Evolutionary conservation across 2,329 filamentous ascomycete species (phyloP).

Genomic region (Fulvia fulva): DNA sequence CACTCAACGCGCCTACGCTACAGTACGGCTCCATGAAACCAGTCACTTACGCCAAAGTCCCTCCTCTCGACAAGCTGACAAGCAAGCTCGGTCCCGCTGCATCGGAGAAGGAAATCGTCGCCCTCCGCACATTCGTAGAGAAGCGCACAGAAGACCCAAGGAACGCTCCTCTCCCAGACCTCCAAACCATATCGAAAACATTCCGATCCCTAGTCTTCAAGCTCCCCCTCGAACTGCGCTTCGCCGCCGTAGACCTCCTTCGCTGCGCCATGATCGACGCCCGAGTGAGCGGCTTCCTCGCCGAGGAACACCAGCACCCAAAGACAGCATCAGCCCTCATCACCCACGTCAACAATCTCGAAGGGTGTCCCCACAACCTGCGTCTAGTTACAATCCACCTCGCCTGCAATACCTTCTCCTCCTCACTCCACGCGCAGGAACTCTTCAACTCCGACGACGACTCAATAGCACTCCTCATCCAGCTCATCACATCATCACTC

Average conservation of each 20-base stretch:
- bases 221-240: constrained; percentile 64
- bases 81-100: constrained; percentile 67
- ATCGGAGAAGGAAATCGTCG: constrained; percentile 57
- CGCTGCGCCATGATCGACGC: constrained; percentile 72
- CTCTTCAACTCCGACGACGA: constrained; percentile 22
- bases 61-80: constrained; percentile 76
- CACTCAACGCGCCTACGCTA: constrained; percentile 66
- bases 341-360: constrained; percentile 51
- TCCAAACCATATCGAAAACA: constrained; percentile 56
- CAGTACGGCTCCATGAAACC: constrained; percentile 60
- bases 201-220: constrained; percentile 28
- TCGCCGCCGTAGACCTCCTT: constrained; percentile 81
- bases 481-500: constrained; percentile 71
- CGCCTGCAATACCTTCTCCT: constrained; percentile 78
- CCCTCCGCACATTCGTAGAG: constrained; percentile 68
- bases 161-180: constrained; percentile 66
- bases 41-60: constrained; percentile 72
- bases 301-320: constrained; percentile 64
- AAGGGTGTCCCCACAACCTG: constrained; percentile 71
- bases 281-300: constrained; percentile 69
- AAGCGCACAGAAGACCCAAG: constrained; percentile 56
- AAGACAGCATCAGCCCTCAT: constrained; percentile 64
- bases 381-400: constrained; percentile 80
- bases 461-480: constrained; percentile 54
- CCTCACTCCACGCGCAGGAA: constrained; percentile 61